phyloP scores from a whole-genome alignment of 2,329 filamentous ascomycete species.

The Aspergillus thermomutatus region DNA sequence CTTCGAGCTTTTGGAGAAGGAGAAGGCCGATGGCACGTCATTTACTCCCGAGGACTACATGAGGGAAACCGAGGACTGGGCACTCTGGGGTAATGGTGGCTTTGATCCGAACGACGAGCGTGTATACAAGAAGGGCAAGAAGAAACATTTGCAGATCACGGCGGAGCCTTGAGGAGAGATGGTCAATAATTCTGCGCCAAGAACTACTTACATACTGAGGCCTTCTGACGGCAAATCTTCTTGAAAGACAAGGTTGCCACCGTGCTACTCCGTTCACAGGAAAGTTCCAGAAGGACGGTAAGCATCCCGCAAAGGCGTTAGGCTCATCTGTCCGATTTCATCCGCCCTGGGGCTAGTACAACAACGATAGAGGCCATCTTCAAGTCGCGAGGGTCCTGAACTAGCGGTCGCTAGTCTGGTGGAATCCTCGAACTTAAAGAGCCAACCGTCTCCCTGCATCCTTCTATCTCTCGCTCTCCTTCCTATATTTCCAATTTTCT shows the following conservation, averaged over 20 bases:
- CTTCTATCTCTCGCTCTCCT: not conserved
- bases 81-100: slow-evolving; percentile 87
- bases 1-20: slow-evolving; percentile 75
- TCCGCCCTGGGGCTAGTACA: not conserved
- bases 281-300: not conserved
- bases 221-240: not conserved
- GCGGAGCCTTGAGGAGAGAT: not conserved
- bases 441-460: not conserved
- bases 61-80: slow-evolving; percentile 88
- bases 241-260: not conserved
- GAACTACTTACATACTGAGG: not conserved
- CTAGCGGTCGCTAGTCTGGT: no score
- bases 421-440: not conserved
- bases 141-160: slow-evolving; percentile 18
- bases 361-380: no score
- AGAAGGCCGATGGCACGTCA: slow-evolving; percentile 53
- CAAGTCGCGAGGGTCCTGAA: no score
- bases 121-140: slow-evolving; percentile 78
- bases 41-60: slow-evolving; percentile 92
- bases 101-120: slow-evolving; percentile 89
- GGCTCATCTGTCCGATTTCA: not conserved
- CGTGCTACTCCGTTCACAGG: not conserved
- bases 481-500: not conserved
- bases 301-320: not conserved
- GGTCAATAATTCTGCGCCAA: not conserved